phyloP scores from a whole-genome alignment of 192 early-diverging fungal genomes.

The Entophlyctis luteolus region DNA sequence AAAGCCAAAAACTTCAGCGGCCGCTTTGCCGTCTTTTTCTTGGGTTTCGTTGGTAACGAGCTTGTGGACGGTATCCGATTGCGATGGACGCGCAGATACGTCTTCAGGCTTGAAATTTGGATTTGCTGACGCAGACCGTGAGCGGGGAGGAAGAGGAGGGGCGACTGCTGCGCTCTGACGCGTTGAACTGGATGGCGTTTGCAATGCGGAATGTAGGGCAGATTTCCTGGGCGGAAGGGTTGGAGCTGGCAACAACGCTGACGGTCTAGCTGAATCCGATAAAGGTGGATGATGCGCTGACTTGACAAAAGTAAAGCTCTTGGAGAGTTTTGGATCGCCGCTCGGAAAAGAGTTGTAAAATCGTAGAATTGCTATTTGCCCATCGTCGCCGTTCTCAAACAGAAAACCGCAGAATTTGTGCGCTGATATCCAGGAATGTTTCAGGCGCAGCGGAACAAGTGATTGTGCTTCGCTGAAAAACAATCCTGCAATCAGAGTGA shows the following conservation, averaged over 20 bases:
- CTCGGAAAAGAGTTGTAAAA: background rate
- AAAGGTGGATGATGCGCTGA: constrained; percentile 3
- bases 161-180: background rate
- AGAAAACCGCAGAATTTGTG: constrained; percentile 2
- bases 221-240: background rate
- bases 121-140: background rate
- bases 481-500: background rate
- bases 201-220: background rate
- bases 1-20: background rate
- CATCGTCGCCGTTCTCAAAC: constrained; percentile 18
- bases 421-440: background rate
- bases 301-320: background rate
- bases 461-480: background rate
- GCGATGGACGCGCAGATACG: no score
- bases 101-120: no score
- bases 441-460: background rate
- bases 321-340: background rate
- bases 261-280: no score
- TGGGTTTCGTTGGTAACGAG: no score
- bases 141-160: constrained; percentile 11
- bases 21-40: background rate
- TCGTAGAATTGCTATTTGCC: background rate
- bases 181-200: background rate
- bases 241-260: background rate
- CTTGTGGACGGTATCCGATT: no score